Base-by-base conservation (phyloP, 2,329 filamentous ascomycete species). In the Aspergillus fijiensis region DNA sequence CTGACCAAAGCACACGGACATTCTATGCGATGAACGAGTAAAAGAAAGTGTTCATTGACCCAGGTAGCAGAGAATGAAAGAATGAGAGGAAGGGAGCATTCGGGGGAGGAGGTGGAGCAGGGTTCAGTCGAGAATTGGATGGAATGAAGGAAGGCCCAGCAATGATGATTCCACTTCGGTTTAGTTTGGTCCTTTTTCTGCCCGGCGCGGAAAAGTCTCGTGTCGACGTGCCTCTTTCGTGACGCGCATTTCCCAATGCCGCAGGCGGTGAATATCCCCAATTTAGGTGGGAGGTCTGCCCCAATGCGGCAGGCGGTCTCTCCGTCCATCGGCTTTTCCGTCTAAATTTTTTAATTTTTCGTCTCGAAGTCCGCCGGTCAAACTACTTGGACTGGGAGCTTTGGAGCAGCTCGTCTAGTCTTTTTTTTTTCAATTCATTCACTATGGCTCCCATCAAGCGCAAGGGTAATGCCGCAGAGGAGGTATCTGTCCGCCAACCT, bases 391-490 rank as follows among this genome's bases (percentile, higher is more conserved):
- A 63, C 48, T 58, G 58, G 61, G 54, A 65, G 66, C 64, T 67
- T 66, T 66, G 64, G 63, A 66, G 65, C 66, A 69, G 59, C 59
- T 63, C 65, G 61, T 66, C 63, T 60, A 67, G 65, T 67, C 64
- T 66, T 62, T 63, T 59, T 60, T 63, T 59, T 61, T 60, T 56
- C 59, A 65, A 60, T 27, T 27, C 27, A 59, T 64, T 64, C 65
- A 63, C 58, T 57, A 80, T 80, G 78, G 78, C 76, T 62, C 77
- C 76, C 42, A 72, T 77, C 14, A 80, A 80, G 70, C 77, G 78
- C 68, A 80, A 80, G 70, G 75, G 73, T 63, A 74, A 75, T 65
- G 69, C 69, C 57, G 71, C 72, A 21, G 74, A 77, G 57, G 73
- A 77, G 61, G 63, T 69, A 49, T 62, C 65, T 61, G 53, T 73